These are phyloP conservation scores for Turnera subulata DNA, from an alignment of 345 rosid genomes.

Conservation along the genomic window DNA sequence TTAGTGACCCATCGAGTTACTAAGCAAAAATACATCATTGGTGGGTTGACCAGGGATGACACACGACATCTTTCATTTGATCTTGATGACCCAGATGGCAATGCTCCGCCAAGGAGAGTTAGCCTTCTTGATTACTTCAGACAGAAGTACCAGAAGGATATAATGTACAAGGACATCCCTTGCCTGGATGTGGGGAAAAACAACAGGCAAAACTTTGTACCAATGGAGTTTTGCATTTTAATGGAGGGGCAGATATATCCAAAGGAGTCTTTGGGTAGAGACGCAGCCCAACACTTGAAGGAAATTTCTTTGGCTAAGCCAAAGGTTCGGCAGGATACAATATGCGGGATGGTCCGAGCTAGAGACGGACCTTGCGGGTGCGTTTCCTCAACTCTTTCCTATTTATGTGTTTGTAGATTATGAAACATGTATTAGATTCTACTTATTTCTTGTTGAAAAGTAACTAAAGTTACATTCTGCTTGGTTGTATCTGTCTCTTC, in stretches of 20 bases:
- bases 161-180: slow-evolving; percentile 49
- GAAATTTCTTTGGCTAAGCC: slow-evolving; percentile 47
- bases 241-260: slow-evolving; percentile 81
- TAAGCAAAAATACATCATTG: slow-evolving; percentile 53
- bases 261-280: slow-evolving; percentile 49
- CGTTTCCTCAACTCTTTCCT: slow-evolving; percentile 11
- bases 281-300: slow-evolving; percentile 42
- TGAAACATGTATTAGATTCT: too few relatives aligned
- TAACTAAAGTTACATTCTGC: too few relatives aligned
- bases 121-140: slow-evolving; percentile 56
- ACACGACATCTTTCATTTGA: slow-evolving; percentile 37
- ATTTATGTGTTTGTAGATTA: background rate
- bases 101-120: slow-evolving; percentile 22
- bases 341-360: slow-evolving; percentile 42
- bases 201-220: slow-evolving; percentile 48
- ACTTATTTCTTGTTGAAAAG: too few relatives aligned
- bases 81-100: slow-evolving; percentile 42
- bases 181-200: slow-evolving; percentile 63
- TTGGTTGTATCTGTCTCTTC: too few relatives aligned
- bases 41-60: slow-evolving; percentile 42
- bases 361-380: slow-evolving; percentile 73
- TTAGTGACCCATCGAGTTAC: slow-evolving; percentile 57
- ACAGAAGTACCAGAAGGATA: slow-evolving; percentile 45
- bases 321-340: slow-evolving; percentile 33
- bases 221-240: slow-evolving; percentile 75